A percentile compares a stretch with the other conserved stretches of the same genome.
phyloP scores from a whole-genome alignment of 257 asterid species.

The Plantago ovata region DNA sequence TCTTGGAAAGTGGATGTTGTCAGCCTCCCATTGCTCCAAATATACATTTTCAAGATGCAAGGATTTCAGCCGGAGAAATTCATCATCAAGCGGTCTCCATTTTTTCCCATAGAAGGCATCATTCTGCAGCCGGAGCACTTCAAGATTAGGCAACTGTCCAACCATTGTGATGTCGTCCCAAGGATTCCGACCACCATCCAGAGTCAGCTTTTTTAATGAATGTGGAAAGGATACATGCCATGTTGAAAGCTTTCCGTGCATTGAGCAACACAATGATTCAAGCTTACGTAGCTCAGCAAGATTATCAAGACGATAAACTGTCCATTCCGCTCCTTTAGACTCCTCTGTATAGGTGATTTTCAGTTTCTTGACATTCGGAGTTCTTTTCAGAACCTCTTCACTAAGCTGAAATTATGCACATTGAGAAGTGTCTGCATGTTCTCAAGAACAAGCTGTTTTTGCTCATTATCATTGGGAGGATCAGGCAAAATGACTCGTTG shows the following conservation, averaged over 20 bases:
- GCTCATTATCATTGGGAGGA: not conserved
- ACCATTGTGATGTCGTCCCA: not conserved
- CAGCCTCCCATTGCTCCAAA: conserved; percentile 5
- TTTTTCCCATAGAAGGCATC: not conserved
- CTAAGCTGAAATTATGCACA: conserved; percentile 1
- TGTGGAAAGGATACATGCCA: not conserved
- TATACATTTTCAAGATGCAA: not conserved
- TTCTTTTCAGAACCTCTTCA: not conserved
- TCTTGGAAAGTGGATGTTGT: conserved; percentile 4
- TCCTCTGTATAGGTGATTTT: not conserved
- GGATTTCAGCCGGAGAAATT: not conserved
- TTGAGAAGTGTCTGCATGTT: not conserved
- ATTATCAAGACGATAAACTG: not conserved
- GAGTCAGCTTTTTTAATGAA: not conserved
- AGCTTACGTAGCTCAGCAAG: not conserved
- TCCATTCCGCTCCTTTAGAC: not conserved
- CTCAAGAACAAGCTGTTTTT: not conserved
- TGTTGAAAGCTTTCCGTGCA: not conserved
- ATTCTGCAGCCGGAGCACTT: not conserved
- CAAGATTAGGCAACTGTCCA: not conserved
- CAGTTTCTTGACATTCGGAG: conserved; percentile 2
- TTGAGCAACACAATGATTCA: not conserved
- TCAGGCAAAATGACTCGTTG: conserved; percentile 1
- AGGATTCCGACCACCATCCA: conserved; percentile 3
- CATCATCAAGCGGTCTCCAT: not conserved